Percentiles rank a stretch among this genome's conserved stretches.
Evolutionary conservation across 768 basidiomycete species (phyloP).

Genomic region (Asterophora parasitica): DNA sequence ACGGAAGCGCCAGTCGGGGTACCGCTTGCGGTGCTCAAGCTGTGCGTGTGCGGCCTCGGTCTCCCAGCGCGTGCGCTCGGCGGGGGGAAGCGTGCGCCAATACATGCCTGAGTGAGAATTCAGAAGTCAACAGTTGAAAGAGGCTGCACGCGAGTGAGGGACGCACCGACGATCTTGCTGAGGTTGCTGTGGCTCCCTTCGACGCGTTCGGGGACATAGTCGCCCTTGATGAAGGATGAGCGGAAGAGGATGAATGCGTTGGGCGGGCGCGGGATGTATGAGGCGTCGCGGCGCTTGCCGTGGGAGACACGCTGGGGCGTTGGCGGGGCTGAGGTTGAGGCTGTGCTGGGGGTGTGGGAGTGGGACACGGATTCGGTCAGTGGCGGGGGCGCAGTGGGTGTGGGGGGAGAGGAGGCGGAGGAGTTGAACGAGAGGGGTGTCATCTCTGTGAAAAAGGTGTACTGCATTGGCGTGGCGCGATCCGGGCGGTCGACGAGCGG

Average conservation of each 20-base stretch:
- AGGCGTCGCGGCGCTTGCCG: constrained; percentile 61
- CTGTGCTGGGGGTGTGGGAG: constrained; percentile 14
- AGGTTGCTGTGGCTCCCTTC: constrained; percentile 77
- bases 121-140: neutral
- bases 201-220: constrained; percentile 70
- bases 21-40: constrained; percentile 66
- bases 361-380: constrained; percentile 12
- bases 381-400: neutral
- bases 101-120: constrained; percentile 46
- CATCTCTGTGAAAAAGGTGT: constrained; percentile 9
- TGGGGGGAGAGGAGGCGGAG: neutral
- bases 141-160: neutral
- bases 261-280: constrained; percentile 77
- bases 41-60: constrained; percentile 64
- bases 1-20: constrained; percentile 81
- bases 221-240: constrained; percentile 69
- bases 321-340: constrained; percentile 8
- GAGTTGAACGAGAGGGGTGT: constrained; percentile 1
- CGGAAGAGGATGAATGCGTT: constrained; percentile 87
- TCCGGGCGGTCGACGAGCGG: constrained; percentile 5
- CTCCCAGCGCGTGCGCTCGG: constrained; percentile 74
- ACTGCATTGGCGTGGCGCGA: neutral
- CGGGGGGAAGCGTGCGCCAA: constrained; percentile 67
- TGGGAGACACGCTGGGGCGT: constrained; percentile 35
- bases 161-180: constrained; percentile 75